phyloP scores from a whole-genome alignment of 2,329 filamentous ascomycete genomes.

The Trichophyton benhamiae region DNA sequence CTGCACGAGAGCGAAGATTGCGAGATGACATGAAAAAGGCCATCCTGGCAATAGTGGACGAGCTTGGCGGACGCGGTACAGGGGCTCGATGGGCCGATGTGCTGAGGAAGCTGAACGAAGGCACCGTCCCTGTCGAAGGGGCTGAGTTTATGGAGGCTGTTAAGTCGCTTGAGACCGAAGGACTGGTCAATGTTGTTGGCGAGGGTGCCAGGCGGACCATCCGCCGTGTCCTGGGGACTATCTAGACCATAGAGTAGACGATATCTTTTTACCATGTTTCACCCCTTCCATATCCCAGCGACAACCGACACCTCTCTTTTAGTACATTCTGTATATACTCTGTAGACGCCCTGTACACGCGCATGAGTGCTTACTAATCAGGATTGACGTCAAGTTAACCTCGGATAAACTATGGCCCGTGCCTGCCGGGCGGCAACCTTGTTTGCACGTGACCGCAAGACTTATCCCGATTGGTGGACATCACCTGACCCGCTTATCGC shows the following conservation, averaged over 20 bases:
- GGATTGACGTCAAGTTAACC: neutral
- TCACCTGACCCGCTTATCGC: neutral
- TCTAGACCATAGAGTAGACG: neutral
- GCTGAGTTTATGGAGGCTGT: slow-evolving; percentile 75
- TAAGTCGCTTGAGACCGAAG: slow-evolving; percentile 70
- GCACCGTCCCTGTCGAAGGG: slow-evolving; percentile 57
- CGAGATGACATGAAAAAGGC: slow-evolving; percentile 75
- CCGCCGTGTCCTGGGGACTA: slow-evolving; percentile 53
- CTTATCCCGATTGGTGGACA: neutral
- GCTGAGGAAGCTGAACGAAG: slow-evolving; percentile 58
- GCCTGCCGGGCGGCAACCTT: neutral
- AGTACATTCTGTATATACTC: too few species aligned
- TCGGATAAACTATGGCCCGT: slow-evolving; percentile 1
- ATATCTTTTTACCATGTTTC: neutral
- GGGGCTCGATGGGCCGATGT: slow-evolving; percentile 71
- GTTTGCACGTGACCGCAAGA: neutral
- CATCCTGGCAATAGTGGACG: slow-evolving; percentile 62
- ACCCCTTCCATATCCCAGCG: too few species aligned
- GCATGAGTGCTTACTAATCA: neutral
- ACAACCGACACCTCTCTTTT: too few species aligned
- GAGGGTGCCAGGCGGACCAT: slow-evolving; percentile 76
- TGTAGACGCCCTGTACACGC: too few species aligned
- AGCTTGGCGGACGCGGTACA: slow-evolving; percentile 53
- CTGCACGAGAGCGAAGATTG: slow-evolving; percentile 69
- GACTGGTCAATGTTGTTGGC: slow-evolving; percentile 63